Evolutionary conservation across 2,329 filamentous ascomycete species (phyloP).

Genomic region (Pseudogymnoascus pannorum): DNA sequence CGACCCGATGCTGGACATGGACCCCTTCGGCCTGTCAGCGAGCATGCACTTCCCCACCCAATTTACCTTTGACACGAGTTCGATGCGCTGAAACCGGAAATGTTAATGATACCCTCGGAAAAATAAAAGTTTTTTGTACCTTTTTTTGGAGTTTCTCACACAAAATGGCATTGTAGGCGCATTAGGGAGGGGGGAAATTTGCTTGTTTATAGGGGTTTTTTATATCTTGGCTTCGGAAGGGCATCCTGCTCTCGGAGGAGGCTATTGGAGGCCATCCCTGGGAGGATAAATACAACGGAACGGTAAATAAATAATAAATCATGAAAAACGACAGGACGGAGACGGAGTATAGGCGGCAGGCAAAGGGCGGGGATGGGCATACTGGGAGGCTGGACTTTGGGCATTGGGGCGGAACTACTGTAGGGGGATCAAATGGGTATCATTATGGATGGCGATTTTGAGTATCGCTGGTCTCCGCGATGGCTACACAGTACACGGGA

Average conservation of each 20-base stretch:
- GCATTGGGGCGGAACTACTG: not conserved
- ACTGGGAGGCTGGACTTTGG: not conserved
- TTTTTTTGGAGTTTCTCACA: conserved; percentile 7
- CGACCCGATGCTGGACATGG: conserved; percentile 83
- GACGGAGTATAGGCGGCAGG: not conserved
- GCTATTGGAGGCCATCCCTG: not conserved
- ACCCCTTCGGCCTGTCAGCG: conserved; percentile 86
- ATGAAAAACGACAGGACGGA: not conserved
- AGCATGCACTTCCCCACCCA: conserved; percentile 92
- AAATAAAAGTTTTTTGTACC: conserved; percentile 9
- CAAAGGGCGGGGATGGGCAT: not conserved
- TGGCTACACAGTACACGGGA: conserved; percentile 1
- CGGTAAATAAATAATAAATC: conserved; percentile 1
- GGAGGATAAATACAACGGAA: conserved; percentile 1
- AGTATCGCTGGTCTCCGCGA: not conserved
- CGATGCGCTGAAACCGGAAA: conserved; percentile 27
- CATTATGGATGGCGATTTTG: not conserved
- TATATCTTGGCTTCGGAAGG: not conserved
- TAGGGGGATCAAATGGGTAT: not conserved
- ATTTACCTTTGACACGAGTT: conserved; percentile 58
- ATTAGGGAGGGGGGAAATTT: not conserved
- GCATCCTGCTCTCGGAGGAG: not conserved
- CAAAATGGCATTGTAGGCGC: conserved; percentile 8
- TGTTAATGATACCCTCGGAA: conserved; percentile 25
- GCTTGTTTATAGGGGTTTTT: not conserved